Base-by-base conservation (phyloP, 345 rosid genomes). In the Rhizophora apiculata region DNA sequence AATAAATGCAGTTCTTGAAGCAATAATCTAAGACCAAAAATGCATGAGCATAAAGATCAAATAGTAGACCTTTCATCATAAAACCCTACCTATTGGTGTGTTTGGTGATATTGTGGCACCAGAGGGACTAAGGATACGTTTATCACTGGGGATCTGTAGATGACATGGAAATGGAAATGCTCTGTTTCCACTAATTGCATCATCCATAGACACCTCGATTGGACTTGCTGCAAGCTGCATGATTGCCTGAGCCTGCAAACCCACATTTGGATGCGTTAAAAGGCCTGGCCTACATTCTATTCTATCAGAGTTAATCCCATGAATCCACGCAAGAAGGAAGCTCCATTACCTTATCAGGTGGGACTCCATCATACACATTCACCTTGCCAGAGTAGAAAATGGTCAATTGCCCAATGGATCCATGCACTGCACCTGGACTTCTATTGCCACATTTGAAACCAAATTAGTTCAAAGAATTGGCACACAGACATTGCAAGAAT, bases 361-460 rank as follows among this genome's bases (percentile, higher is more conserved):
- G 84, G 74, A 94, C 87, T 58, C 87, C 88, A 73, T 91, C 91
- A 74, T 88, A 94, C 39, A 91, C 98, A 68, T 88, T 89, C 76
- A 94, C 91, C 85, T 91, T 89, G 19, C 98, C 98, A 56, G 91
- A 74, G 75, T 94, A 94, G 82, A 94, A 89, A 77, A 94, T 91
- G 2, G 97, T 88, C 98, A 94, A 88, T 76, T 94, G 97, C 73
- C 85, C 91, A 60, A 67, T 64, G 8, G 49, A 21, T 46, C 79
- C 81, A 77, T 73, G 83, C 51, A 79, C 62, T 63, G 79, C 88
- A 74, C 74, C 79, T 0, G 79, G 81, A 76, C 84, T 78, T 77
- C 98, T 87, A 85, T 57, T 53, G 52, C 75, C 82, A 63, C 58
- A 76, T 56, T 60, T 78, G 30, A 22, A 75, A 48, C 62, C 15